These are phyloP conservation scores for Xylariaceae sp. DNA, from an alignment of 2,329 filamentous ascomycete genomes.

Conservation along the genomic window DNA sequence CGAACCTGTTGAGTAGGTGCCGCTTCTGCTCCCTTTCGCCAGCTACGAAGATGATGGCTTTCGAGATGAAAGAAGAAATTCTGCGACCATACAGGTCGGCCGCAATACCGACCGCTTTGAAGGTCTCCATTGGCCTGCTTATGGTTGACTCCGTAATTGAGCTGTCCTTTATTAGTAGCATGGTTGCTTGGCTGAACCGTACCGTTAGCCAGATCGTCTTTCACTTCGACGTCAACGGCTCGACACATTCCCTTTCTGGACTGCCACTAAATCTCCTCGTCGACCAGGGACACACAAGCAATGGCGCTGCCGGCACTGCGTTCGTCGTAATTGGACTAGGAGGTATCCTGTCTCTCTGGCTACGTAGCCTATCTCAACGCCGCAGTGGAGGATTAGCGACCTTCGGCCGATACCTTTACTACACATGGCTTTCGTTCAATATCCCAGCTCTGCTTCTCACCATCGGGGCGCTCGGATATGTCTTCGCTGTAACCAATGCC, in stretches of 20 bases:
- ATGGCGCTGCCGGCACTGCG: slow-evolving; percentile 48
- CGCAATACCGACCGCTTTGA: slow-evolving; percentile 27
- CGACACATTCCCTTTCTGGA: slow-evolving; percentile 38
- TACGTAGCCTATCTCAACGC: slow-evolving; percentile 36
- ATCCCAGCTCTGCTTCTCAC: slow-evolving; percentile 46
- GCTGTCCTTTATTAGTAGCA: slow-evolving; percentile 46
- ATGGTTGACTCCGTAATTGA: slow-evolving; percentile 47
- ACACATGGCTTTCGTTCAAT: slow-evolving; percentile 43
- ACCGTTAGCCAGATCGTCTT: slow-evolving; percentile 38
- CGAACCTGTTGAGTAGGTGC: too few species aligned
- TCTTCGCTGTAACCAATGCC: slow-evolving; percentile 42
- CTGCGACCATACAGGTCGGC: neutral
- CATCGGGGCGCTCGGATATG: slow-evolving; percentile 44
- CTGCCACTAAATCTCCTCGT: slow-evolving; percentile 43
- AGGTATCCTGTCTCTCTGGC: slow-evolving; percentile 40
- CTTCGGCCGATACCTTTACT: slow-evolving; percentile 36
- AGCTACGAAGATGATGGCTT: too few species aligned
- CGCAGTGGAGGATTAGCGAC: slow-evolving; percentile 19
- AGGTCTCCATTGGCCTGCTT: slow-evolving; percentile 41
- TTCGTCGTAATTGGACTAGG: slow-evolving; percentile 44
- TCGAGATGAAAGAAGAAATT: neutral
- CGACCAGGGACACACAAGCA: slow-evolving; percentile 50
- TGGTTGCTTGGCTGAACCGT: slow-evolving; percentile 46
- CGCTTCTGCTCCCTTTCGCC: too few species aligned
- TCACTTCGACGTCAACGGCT: slow-evolving; percentile 31